phyloP scores from a whole-genome alignment of 2,329 filamentous ascomycete species.

The Colletotrichum truncatum region DNA sequence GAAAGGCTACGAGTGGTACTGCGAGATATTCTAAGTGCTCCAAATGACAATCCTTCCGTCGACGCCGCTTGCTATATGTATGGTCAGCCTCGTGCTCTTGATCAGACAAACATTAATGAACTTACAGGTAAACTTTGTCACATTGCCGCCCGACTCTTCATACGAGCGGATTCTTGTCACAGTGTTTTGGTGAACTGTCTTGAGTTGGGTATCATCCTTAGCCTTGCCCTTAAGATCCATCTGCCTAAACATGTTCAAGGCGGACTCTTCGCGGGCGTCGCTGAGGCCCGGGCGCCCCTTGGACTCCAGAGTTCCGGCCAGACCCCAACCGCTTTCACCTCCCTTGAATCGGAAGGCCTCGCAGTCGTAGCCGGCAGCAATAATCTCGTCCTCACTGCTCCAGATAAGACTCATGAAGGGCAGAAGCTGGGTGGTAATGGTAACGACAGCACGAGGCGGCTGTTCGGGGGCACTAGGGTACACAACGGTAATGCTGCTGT shows the following conservation, averaged over 20 bases:
- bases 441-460: constrained; percentile 89
- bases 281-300: constrained; percentile 71
- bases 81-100: constrained; percentile 24
- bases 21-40: constrained; percentile 61
- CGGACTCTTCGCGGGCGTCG: constrained; percentile 83
- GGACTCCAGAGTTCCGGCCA: constrained; percentile 82
- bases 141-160: constrained; percentile 69
- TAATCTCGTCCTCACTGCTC: constrained; percentile 91
- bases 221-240: constrained; percentile 98
- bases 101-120: constrained; percentile 35
- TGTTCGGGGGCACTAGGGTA: constrained; percentile 93
- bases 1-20: too few relatives aligned
- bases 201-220: constrained; percentile 92
- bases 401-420: constrained; percentile 94
- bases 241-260: constrained; percentile 97
- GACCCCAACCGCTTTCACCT: constrained; percentile 81
- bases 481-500: constrained; percentile 95
- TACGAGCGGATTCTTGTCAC: constrained; percentile 86
- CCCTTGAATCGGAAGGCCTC: constrained; percentile 93
- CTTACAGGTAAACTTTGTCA: constrained; percentile 90
- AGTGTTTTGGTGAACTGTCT: constrained; percentile 96
- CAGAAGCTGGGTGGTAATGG: constrained; percentile 86
- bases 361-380: constrained; percentile 90
- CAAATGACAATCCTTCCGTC: constrained; percentile 86
- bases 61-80: constrained; percentile 76